Evolutionary conservation across 2,329 filamentous ascomycete genomes (phyloP).

Genomic region (Cladosporium cucumerinum): DNA sequence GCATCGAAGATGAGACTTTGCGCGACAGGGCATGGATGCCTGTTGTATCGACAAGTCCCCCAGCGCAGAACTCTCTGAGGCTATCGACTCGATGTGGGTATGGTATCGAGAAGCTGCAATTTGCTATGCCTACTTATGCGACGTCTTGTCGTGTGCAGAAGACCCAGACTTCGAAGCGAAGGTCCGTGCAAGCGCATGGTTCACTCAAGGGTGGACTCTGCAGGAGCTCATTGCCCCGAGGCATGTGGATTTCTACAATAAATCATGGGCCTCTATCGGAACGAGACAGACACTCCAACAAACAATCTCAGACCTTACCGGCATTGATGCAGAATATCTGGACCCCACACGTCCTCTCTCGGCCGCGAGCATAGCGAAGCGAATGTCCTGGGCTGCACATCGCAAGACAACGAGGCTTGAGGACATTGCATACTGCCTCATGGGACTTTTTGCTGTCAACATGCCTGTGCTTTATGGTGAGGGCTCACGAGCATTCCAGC

Average conservation of each 20-base stretch:
- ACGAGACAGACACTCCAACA: background rate
- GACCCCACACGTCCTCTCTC: background rate
- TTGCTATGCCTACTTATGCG: conserved; percentile 23
- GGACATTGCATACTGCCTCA: conserved; percentile 24
- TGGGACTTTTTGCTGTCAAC: conserved; percentile 26
- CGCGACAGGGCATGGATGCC: background rate
- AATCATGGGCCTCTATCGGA: conserved; percentile 7
- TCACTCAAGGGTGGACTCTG: conserved; percentile 14
- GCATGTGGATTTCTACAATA: background rate
- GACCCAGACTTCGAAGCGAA: background rate
- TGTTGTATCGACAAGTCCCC: conserved; percentile 15
- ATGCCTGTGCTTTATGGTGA: conserved; percentile 28
- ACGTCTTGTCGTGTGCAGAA: conserved; percentile 5
- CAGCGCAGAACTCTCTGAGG: conserved; percentile 12
- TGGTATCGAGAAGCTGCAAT: conserved; percentile 4
- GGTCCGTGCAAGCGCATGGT: conserved; percentile 2
- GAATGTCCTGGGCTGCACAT: conserved; percentile 22
- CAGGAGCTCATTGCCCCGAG: conserved; percentile 13
- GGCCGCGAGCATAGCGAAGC: background rate
- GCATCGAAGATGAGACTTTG: background rate
- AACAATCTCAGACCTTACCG: background rate
- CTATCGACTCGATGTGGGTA: conserved; percentile 15
- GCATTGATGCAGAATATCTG: background rate
- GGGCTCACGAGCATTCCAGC: conserved; percentile 21
- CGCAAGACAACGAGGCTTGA: conserved; percentile 22